Percentiles rank a stretch among this genome's conserved stretches.
These are phyloP conservation scores for Pseudopithomyces chartarum DNA, from an alignment of 2,329 filamentous ascomycete species.

Conservation along the genomic window DNA sequence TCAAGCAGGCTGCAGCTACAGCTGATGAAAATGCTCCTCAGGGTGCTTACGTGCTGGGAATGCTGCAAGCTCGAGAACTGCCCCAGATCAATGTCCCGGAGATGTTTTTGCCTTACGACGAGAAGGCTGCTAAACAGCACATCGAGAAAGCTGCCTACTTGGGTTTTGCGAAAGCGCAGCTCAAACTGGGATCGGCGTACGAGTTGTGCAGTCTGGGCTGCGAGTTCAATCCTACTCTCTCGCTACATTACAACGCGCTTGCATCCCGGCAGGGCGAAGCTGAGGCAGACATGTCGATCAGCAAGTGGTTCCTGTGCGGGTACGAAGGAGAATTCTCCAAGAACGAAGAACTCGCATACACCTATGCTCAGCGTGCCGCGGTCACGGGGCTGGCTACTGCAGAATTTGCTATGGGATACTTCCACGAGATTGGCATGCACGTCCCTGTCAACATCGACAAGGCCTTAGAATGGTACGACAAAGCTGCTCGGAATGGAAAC, in stretches of 20 bases:
- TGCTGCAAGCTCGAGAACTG: conserved; percentile 88
- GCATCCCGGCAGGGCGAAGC: conserved; percentile 90
- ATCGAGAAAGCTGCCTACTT: conserved; percentile 97
- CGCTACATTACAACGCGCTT: conserved; percentile 92
- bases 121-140: conserved; percentile 77
- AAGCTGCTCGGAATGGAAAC: conserved; percentile 88
- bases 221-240: conserved; percentile 91
- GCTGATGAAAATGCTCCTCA: conserved; percentile 97
- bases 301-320: conserved; percentile 97
- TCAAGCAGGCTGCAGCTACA: conserved; percentile 79
- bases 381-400: conserved; percentile 81
- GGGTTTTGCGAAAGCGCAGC: conserved; percentile 92
- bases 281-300: conserved; percentile 94
- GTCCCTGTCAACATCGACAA: conserved; percentile 82
- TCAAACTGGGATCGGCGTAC: conserved; percentile 96
- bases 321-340: conserved; percentile 92
- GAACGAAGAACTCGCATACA: conserved; percentile 92
- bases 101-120: conserved; percentile 69
- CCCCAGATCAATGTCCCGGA: conserved; percentile 88
- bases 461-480: conserved; percentile 86
- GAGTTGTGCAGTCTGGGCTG: conserved; percentile 93
- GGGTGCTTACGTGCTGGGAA: conserved; percentile 92
- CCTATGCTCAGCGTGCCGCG: conserved; percentile 87
- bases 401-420: conserved; percentile 97
- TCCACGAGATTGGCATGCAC: conserved; percentile 94